phyloP scores from a whole-genome alignment of 176 grass and related monocot genomes.

The Oryza nivara region DNA sequence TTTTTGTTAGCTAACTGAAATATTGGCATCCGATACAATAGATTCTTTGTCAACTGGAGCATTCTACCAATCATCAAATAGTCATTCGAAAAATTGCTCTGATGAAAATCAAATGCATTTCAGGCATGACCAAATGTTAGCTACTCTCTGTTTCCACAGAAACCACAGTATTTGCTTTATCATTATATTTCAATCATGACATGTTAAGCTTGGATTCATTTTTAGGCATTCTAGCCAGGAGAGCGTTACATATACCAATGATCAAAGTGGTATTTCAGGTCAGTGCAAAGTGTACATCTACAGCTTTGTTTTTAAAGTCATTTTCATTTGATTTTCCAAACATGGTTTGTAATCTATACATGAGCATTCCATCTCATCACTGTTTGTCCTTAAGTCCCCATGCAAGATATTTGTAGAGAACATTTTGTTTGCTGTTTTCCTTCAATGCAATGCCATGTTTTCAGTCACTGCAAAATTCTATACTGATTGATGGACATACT shows the following conservation, averaged over 20 bases:
- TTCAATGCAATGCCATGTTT: background rate
- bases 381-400: background rate
- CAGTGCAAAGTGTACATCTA: background rate
- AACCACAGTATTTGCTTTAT: background rate
- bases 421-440: background rate
- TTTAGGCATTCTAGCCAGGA: slow-evolving; percentile 44
- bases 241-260: slow-evolving; percentile 35
- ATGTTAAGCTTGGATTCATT: slow-evolving; percentile 25
- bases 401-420: background rate
- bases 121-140: slow-evolving; percentile 45
- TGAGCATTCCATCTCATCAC: background rate
- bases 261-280: slow-evolving; percentile 56
- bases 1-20: slow-evolving; percentile 39
- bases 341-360: slow-evolving; percentile 18
- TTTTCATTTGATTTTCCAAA: background rate
- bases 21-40: slow-evolving; percentile 33
- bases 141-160: slow-evolving; percentile 24
- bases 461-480: slow-evolving; percentile 1
- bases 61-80: slow-evolving; percentile 32
- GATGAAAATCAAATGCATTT: slow-evolving; percentile 32
- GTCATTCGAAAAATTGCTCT: slow-evolving; percentile 31
- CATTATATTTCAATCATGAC: slow-evolving; percentile 11
- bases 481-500: background rate
- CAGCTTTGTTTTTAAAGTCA: background rate
- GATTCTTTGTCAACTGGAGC: slow-evolving; percentile 37